Evolutionary conservation across 2,329 filamentous ascomycete genomes (phyloP).

Genomic region (Fragosphaeria purpurea): DNA sequence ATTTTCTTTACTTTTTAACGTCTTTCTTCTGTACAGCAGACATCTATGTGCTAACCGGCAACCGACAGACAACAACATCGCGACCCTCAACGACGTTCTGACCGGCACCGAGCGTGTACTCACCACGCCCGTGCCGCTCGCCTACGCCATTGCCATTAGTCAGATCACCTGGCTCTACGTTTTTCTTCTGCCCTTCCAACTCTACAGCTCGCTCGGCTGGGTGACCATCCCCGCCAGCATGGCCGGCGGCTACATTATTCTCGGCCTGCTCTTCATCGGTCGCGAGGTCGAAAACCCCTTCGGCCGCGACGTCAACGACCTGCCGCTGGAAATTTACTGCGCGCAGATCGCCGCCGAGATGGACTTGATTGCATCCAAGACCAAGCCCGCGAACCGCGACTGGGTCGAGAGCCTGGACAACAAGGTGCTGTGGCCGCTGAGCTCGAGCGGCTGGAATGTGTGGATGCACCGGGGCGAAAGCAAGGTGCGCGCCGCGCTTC

Average conservation of each 20-base stretch:
- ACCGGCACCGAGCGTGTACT: conserved; percentile 60
- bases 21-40: too few relatives aligned
- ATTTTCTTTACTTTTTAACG: background rate
- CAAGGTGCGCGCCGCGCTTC: conserved; percentile 32
- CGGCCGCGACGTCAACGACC: conserved; percentile 57
- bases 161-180: conserved; percentile 72
- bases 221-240: conserved; percentile 60
- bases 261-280: conserved; percentile 56
- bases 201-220: conserved; percentile 49
- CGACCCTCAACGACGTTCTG: conserved; percentile 52
- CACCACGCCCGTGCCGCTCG: conserved; percentile 60
- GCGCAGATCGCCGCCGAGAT: conserved; percentile 53
- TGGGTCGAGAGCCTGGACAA: conserved; percentile 33
- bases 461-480: conserved; percentile 37
- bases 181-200: conserved; percentile 61
- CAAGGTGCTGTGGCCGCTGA: conserved; percentile 29
- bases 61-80: conserved; percentile 29
- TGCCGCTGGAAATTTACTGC: conserved; percentile 55
- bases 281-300: conserved; percentile 62
- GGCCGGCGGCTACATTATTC: conserved; percentile 59
- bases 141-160: conserved; percentile 63
- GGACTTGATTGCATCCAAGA: conserved; percentile 48
- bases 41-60: background rate
- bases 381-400: conserved; percentile 37
- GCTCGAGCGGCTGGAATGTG: conserved; percentile 32